Evolutionary conservation across 352 stramenopile genomes (phyloP).

Genomic region (Phytophthora sansomeana): DNA sequence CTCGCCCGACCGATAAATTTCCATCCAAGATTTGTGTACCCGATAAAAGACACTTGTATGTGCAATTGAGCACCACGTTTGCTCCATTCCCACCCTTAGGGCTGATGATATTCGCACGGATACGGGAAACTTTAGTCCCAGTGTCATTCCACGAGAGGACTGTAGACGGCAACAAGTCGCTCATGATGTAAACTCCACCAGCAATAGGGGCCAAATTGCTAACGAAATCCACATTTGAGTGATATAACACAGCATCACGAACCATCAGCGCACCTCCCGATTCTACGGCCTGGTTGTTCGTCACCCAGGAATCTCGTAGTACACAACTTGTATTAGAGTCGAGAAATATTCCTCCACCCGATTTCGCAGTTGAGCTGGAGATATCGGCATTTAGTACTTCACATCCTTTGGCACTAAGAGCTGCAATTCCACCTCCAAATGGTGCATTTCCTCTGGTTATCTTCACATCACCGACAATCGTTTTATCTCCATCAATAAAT

Average conservation of each 20-base stretch:
- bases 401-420: slow-evolving; percentile 23
- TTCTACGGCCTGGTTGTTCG: slow-evolving; percentile 29
- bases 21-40: slow-evolving; percentile 33
- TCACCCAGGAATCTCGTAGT: slow-evolving; percentile 29
- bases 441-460: slow-evolving; percentile 21
- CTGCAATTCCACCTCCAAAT: slow-evolving; percentile 43
- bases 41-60: slow-evolving; percentile 28
- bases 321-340: slow-evolving; percentile 28
- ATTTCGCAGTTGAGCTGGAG: slow-evolving; percentile 25
- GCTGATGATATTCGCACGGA: slow-evolving; percentile 36
- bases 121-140: slow-evolving; percentile 20
- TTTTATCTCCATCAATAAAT: slow-evolving; percentile 38
- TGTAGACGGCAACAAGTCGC: neutral
- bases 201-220: slow-evolving; percentile 37
- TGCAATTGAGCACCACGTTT: slow-evolving; percentile 43
- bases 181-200: slow-evolving; percentile 38
- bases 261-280: slow-evolving; percentile 47
- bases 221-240: slow-evolving; percentile 44
- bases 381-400: slow-evolving; percentile 25
- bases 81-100: slow-evolving; percentile 20
- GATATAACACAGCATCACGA: slow-evolving; percentile 30
- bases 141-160: slow-evolving; percentile 12
- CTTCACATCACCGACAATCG: slow-evolving; percentile 20
- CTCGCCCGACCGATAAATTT: slow-evolving; percentile 25
- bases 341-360: slow-evolving; percentile 46